Conservation (phyloP, 495 filamentous ascomycete species). For the Gamarada debralockiae region DNA sequence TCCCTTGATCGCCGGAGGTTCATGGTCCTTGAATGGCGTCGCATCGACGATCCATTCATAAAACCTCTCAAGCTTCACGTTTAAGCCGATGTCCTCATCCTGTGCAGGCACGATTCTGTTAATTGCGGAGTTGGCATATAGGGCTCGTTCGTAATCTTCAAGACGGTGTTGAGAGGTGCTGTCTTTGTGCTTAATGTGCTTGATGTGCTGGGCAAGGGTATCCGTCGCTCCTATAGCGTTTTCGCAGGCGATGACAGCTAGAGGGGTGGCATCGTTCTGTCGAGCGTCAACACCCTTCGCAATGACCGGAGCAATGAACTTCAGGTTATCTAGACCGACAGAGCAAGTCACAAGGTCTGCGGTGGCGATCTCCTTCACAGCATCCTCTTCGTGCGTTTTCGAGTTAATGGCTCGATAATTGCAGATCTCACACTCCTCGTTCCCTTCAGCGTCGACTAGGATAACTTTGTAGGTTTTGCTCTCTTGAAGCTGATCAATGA, state of each 20-base stretch:
- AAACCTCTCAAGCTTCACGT: conserved; percentile 96
- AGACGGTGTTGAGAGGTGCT: conserved; percentile 56
- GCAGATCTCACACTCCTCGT: conserved; percentile 74
- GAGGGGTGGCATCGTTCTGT: conserved; percentile 56
- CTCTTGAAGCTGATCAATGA: conserved; percentile 76
- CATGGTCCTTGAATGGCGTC: conserved; percentile 65
- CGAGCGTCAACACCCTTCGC: conserved; percentile 84
- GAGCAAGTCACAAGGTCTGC: conserved; percentile 94
- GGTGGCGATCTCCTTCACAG: conserved; percentile 77
- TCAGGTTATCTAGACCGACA: conserved; percentile 91
- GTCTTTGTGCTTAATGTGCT: conserved; percentile 62
- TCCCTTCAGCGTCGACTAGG: conserved; percentile 84
- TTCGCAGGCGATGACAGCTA: conserved; percentile 95
- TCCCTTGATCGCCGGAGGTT: conserved; percentile 66
- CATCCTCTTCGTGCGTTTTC: conserved; percentile 71
- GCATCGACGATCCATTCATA: conserved; percentile 96
- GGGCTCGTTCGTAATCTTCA: conserved; percentile 58
- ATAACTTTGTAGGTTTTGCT: conserved; percentile 81
- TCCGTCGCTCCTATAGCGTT: conserved; percentile 93
- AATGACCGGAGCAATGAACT: conserved; percentile 91
- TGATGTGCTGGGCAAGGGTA: conserved; percentile 75
- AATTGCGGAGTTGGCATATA: conserved; percentile 94
- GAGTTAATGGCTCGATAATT: conserved; percentile 96
- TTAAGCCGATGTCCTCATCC: conserved; percentile 69
- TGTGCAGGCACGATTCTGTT: conserved; percentile 95